Conservation (phyloP, 2,329 filamentous ascomycete genomes). For the Diaporthe aspalathi region DNA sequence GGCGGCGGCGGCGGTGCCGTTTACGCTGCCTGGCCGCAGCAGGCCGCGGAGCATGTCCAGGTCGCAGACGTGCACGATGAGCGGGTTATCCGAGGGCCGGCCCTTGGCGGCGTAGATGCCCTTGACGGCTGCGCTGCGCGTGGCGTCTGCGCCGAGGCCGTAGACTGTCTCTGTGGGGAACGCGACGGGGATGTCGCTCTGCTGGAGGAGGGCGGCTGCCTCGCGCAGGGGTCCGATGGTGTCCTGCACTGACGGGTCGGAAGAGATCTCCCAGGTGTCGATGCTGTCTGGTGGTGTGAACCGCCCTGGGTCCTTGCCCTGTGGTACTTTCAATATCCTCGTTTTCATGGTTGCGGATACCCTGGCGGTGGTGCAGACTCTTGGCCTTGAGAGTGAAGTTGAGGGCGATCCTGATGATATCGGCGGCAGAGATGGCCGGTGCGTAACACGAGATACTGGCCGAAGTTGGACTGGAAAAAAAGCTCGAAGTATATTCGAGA, state of each 20-base stretch:
- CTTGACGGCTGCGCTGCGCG: conserved; percentile 81
- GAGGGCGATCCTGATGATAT: conserved; percentile 32
- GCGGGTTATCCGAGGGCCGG: conserved; percentile 90
- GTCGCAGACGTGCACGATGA: conserved; percentile 92
- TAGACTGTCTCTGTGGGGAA: conserved; percentile 99
- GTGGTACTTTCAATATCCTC: conserved; percentile 45
- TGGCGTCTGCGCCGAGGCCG: conserved; percentile 95
- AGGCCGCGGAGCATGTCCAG: conserved; percentile 78
- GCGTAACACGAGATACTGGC: not conserved
- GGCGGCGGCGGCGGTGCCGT: no score
- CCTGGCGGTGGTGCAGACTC: conserved; percentile 22
- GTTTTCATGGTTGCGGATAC: conserved; percentile 43
- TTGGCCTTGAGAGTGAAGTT: conserved; percentile 18
- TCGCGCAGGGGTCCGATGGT: conserved; percentile 62
- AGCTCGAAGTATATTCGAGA: not conserved
- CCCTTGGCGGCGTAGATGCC: conserved; percentile 96
- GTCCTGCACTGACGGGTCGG: conserved; percentile 41
- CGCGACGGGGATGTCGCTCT: conserved; percentile 81
- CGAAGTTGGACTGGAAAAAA: not conserved
- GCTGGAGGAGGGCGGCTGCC: conserved; percentile 74
- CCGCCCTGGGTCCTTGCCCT: conserved; percentile 36
- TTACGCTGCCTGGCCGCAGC: conserved; percentile 53
- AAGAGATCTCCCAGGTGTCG: conserved; percentile 56
- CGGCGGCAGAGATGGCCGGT: not conserved
- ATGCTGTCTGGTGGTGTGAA: conserved; percentile 43